phyloP scores from a whole-genome alignment of 441 rosid species.

The Mallotus repandus region DNA sequence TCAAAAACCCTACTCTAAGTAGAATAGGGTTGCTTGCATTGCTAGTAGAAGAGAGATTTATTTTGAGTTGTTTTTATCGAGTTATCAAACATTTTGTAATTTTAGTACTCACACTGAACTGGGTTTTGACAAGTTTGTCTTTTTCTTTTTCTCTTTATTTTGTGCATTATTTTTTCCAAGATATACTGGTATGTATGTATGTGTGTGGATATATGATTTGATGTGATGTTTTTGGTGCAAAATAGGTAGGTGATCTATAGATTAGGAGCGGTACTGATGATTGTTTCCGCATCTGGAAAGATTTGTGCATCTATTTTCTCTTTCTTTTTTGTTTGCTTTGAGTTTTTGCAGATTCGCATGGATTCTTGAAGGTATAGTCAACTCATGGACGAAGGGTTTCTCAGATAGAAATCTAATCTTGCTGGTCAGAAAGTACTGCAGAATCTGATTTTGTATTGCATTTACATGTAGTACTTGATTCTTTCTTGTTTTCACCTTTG shows the following conservation, averaged over 20 bases:
- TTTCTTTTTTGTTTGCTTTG: slow-evolving; percentile 1
- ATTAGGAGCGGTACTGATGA: slow-evolving; percentile 2
- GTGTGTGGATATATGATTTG: neutral
- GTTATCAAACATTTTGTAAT: no score
- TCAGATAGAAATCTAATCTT: neutral
- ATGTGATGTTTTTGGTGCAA: neutral
- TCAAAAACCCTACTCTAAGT: slow-evolving; percentile 26
- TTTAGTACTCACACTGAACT: no score
- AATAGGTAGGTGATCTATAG: neutral
- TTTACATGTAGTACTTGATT: neutral
- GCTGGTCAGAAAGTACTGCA: neutral
- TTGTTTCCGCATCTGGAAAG: slow-evolving; percentile 4
- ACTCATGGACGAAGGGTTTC: slow-evolving; percentile 5
- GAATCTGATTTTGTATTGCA: neutral
- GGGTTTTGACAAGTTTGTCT: neutral
- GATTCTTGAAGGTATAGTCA: slow-evolving; percentile 8
- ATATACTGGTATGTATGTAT: neutral
- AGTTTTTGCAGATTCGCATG: slow-evolving; percentile 4
- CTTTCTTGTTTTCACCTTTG: neutral
- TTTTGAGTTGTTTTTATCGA: no score
- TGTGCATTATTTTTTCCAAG: neutral
- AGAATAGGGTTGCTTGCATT: slow-evolving; percentile 11
- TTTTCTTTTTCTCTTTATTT: neutral
- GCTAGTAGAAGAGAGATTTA: neutral
- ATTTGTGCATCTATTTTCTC: neutral